Evolutionary conservation across 257 asterid genomes (phyloP).

Genomic region (Orobanche coerulescens): DNA sequence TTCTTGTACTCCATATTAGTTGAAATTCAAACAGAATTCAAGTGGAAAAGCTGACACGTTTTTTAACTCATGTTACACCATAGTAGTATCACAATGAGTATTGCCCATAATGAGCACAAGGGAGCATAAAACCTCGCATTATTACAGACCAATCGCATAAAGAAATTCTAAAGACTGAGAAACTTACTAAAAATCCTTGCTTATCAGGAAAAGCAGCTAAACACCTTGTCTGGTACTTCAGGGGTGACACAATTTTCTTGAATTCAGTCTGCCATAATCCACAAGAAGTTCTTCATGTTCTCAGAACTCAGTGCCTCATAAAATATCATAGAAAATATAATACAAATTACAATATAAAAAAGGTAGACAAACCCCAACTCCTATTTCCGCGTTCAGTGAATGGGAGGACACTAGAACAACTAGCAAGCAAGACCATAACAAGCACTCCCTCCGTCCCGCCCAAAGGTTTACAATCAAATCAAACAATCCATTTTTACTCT

Average conservation of each 20-base stretch:
- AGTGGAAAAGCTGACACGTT: not conserved
- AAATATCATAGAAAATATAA: slow-evolving; percentile 13
- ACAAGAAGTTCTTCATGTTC: slow-evolving; percentile 17
- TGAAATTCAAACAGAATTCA: not conserved
- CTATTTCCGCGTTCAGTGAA: slow-evolving; percentile 10
- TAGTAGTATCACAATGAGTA: slow-evolving; percentile 3
- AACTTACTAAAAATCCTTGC: slow-evolving; percentile 90
- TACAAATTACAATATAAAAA: not conserved
- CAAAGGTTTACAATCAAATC: too few species aligned
- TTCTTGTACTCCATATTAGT: not conserved
- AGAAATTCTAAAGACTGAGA: slow-evolving; percentile 12
- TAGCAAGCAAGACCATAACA: too few species aligned
- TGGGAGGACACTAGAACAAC: slow-evolving; percentile 12
- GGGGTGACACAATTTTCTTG: slow-evolving; percentile 76
- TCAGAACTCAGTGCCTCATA: slow-evolving; percentile 12
- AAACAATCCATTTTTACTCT: too few species aligned
- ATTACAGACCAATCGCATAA: not conserved
- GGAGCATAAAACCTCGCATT: slow-evolving; percentile 10
- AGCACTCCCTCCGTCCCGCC: too few species aligned
- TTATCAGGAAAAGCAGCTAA: slow-evolving; percentile 97
- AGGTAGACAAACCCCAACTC: slow-evolving; percentile 1
- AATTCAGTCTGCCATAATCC: slow-evolving; percentile 59
- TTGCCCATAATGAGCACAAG: not conserved
- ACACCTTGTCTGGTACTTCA: slow-evolving; percentile 96
- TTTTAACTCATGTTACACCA: not conserved